Base-by-base conservation (phyloP, 768 basidiomycete species). In the Amanita pallidorosea region DNA sequence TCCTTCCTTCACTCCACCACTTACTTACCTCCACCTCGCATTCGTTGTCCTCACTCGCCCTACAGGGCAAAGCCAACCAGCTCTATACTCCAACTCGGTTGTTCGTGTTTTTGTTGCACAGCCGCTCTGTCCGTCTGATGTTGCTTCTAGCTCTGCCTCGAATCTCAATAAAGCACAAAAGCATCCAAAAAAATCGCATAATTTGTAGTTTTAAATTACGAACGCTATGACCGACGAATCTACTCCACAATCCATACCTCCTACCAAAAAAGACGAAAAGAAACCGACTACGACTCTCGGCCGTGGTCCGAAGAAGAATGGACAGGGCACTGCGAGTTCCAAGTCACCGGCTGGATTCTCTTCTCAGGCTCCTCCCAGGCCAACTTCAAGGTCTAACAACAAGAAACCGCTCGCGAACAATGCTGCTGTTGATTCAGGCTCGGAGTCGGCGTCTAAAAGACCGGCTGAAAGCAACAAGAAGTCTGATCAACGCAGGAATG, bases 221-320 rank as follows among this genome's bases (percentile, higher is more conserved):
- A 86, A 79, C 83, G 79, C 82, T 68, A 90, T 90, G 88, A 86
- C 84, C 66, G 88, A 90, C 76, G 81, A 87, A 74, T 70, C 74
- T 63, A 74, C 73, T 67, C 72, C 76, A 62, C 80, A 77, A 67
- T 65, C 72, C 56, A 76, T 75, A 62, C 67, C 70, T 62, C 68
- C 70, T 51, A 63, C 70, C 54, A 85, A 75, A 76, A 85, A 76
- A 71, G 86, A 88, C 62, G 85, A 86, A 65, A 87, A 77, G 75
- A 87, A 80, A 71, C 67, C 74, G 51, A 52, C 71, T 56, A 63
- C 71, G 59, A 74, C 69, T 53, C 69, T 69, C 60, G 71, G 69
- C 63, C 79, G 82, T 53, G 74, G 70, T 51, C 72, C 75, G 54
- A 86, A 76, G 72, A 77, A 40, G 37, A 53, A 40, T 27, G 52